These are phyloP conservation scores for Orbilia ellipsospora DNA, from an alignment of 2,329 filamentous ascomycete species.

Conservation along the genomic window DNA sequence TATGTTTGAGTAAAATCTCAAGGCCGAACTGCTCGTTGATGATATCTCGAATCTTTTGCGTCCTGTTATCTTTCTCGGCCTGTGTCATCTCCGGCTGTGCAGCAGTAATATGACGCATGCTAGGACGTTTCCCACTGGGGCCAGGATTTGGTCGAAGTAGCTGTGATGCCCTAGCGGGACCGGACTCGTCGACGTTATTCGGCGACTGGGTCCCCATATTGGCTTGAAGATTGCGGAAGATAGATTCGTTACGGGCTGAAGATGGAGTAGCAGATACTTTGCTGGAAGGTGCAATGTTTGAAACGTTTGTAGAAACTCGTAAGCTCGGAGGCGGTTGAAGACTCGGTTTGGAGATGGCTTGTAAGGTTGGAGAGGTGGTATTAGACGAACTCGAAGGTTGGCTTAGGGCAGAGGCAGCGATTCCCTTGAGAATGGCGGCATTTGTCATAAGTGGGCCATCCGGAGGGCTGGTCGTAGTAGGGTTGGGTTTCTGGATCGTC, in stretches of 20 bases:
- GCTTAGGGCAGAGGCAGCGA: constrained; percentile 47
- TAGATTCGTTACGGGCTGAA: constrained; percentile 11
- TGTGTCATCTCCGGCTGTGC: constrained; percentile 32
- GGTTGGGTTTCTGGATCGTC: constrained; percentile 11
- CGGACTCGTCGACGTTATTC: constrained; percentile 56
- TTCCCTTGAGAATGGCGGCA: constrained; percentile 37
- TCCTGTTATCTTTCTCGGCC: constrained; percentile 58
- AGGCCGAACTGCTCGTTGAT: constrained; percentile 89
- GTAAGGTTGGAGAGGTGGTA: not conserved
- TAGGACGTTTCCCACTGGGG: constrained; percentile 53
- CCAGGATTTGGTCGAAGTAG: constrained; percentile 29
- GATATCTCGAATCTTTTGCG: constrained; percentile 73
- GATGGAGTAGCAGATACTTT: not conserved
- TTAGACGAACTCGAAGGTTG: constrained; percentile 17
- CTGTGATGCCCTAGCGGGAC: constrained; percentile 56
- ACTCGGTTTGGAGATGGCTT: constrained; percentile 5
- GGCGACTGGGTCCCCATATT: constrained; percentile 35
- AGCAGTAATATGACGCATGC: constrained; percentile 39
- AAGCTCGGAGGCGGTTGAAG: constrained; percentile 18
- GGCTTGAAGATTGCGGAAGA: constrained; percentile 4
- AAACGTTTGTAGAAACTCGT: constrained; percentile 23
- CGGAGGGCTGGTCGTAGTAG: not conserved
- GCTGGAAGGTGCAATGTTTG: not conserved
- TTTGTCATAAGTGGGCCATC: constrained; percentile 1
- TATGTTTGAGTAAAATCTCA: constrained; percentile 92